Conservation (phyloP, 2,329 filamentous ascomycete genomes). For the Bisporella sp. region DNA sequence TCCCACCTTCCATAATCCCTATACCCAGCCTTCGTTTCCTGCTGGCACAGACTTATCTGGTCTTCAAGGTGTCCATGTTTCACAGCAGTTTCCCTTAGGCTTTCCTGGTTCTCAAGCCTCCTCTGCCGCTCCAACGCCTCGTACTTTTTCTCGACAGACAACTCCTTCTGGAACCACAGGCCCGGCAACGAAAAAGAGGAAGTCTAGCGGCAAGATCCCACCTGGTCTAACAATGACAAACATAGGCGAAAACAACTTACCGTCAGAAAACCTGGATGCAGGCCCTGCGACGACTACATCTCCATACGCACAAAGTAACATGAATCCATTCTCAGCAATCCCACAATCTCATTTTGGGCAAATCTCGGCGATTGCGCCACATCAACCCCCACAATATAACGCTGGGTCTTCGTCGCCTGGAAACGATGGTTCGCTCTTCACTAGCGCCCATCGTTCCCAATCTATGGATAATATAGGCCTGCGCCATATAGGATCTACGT, state of each 20-base stretch:
- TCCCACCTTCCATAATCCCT: constrained; percentile 19
- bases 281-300: too few relatives aligned
- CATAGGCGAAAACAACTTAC: constrained; percentile 29
- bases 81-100: constrained; percentile 15
- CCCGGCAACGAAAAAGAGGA: constrained; percentile 72
- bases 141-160: constrained; percentile 63
- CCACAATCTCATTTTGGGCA: too few relatives aligned
- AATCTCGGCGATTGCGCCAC: constrained; percentile 13
- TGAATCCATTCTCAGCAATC: constrained; percentile 31
- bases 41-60: constrained; percentile 44
- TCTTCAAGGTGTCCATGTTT: constrained; percentile 2
- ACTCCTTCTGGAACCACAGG: constrained; percentile 61
- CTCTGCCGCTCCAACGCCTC: constrained; percentile 46
- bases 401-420: constrained; percentile 61
- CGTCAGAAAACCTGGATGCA: too few relatives aligned
- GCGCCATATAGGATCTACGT: constrained; percentile 63
- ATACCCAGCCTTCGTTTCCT: constrained; percentile 33
- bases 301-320: constrained; percentile 15
- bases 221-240: constrained; percentile 75
- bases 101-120: constrained; percentile 26
- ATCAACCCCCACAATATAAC: constrained; percentile 37
- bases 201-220: constrained; percentile 70
- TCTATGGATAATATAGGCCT: constrained; percentile 56
- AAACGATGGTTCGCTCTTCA: constrained; percentile 54
- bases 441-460: constrained; percentile 48